These are phyloP conservation scores for Sisymbrium altissimum DNA, from an alignment of 345 rosid species.

Conservation along the genomic window DNA sequence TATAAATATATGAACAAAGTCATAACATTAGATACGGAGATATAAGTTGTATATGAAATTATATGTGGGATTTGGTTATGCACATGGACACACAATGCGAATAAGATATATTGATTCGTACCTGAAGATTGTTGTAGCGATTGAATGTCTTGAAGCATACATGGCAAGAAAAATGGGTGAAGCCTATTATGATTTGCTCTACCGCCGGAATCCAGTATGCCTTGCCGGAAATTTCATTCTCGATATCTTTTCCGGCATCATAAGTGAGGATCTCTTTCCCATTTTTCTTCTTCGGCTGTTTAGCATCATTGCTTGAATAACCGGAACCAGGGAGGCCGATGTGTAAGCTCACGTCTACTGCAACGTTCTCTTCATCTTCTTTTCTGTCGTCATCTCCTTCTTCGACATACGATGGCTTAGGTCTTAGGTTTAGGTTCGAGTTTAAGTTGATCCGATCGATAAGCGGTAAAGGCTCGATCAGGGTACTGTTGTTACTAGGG, in stretches of 20 bases:
- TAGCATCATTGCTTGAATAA: neutral
- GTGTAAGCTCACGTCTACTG: slow-evolving; percentile 49
- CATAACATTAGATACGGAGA: neutral
- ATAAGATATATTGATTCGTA: slow-evolving; percentile 21
- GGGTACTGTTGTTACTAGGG: neutral
- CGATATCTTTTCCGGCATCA: slow-evolving; percentile 18
- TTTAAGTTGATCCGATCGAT: slow-evolving; percentile 23
- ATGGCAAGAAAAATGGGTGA: slow-evolving; percentile 78
- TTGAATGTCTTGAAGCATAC: slow-evolving; percentile 87
- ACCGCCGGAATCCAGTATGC: slow-evolving; percentile 81
- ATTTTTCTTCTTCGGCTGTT: slow-evolving; percentile 14
- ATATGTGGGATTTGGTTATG: neutral
- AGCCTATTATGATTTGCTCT: slow-evolving; percentile 74
- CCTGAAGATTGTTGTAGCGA: slow-evolving; percentile 97
- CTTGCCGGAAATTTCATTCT: slow-evolving; percentile 27
- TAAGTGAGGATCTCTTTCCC: slow-evolving; percentile 16
- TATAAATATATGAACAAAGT: neutral
- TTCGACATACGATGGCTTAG: neutral
- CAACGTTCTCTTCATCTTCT: slow-evolving; percentile 21
- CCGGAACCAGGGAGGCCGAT: slow-evolving; percentile 66
- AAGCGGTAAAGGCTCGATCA: slow-evolving; percentile 27
- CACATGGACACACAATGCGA: slow-evolving; percentile 3
- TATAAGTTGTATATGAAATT: neutral
- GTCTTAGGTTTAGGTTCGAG: slow-evolving; percentile 9
- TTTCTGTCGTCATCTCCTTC: slow-evolving; percentile 26